Evolutionary conservation across 192 early-diverging fungal genomes (phyloP).

Genomic region (Obelidium mucronatum): DNA sequence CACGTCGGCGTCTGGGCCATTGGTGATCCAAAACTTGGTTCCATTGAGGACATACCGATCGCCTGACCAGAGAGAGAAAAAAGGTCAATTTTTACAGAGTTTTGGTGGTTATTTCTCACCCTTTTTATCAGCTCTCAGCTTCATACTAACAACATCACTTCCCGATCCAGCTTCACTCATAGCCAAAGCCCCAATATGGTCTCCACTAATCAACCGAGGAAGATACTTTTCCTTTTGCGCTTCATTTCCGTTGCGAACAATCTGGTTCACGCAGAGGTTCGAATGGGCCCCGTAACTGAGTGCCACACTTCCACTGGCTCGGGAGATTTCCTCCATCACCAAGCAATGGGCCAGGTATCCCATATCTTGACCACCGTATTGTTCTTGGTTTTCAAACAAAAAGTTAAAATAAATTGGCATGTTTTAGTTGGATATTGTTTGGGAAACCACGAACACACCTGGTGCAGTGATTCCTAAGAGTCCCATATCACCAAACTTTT

Average conservation of each 20-base stretch:
- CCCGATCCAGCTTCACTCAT: slow-evolving; percentile 94
- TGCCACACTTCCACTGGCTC: slow-evolving; percentile 88
- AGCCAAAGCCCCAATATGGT: slow-evolving; percentile 89
- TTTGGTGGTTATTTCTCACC: slow-evolving; percentile 40
- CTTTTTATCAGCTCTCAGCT: slow-evolving; percentile 78
- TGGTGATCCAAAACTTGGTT: slow-evolving; percentile 97
- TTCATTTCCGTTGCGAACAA: slow-evolving; percentile 87
- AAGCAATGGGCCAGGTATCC: slow-evolving; percentile 92
- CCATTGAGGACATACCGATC: slow-evolving; percentile 85
- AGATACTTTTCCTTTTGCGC: slow-evolving; percentile 90
- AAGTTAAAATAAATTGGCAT: background rate
- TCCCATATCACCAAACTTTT: slow-evolving; percentile 96
- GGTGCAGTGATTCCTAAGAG: slow-evolving; percentile 90
- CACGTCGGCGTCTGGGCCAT: slow-evolving; percentile 84
- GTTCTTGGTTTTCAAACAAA: slow-evolving; percentile 57
- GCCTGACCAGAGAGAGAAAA: slow-evolving; percentile 38
- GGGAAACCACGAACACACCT: too few species aligned
- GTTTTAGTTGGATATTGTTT: background rate
- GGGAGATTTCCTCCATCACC: slow-evolving; percentile 92
- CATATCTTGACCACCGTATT: slow-evolving; percentile 88
- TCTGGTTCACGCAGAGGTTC: slow-evolving; percentile 98
- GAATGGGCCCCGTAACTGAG: slow-evolving; percentile 95
- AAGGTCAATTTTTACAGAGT: background rate
- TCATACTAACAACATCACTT: slow-evolving; percentile 95
- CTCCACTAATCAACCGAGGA: slow-evolving; percentile 86